phyloP scores from a whole-genome alignment of 139 green algal species.

The Mychonastes homosphaera region DNA sequence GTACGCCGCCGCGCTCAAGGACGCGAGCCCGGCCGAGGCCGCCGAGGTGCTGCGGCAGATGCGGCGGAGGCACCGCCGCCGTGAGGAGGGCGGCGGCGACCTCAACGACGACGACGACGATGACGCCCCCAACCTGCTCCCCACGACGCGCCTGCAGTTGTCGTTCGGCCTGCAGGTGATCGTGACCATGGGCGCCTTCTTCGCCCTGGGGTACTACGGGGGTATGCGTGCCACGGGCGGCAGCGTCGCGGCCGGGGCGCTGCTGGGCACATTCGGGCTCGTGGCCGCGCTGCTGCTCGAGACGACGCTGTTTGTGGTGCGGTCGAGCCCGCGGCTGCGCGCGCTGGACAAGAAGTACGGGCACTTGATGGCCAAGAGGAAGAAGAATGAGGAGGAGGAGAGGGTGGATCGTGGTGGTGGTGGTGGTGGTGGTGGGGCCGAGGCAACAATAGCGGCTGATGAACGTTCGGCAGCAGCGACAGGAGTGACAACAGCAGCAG shows the following conservation, averaged over 20 bases:
- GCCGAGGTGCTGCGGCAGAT: too few relatives aligned
- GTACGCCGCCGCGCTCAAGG: slow-evolving; percentile 38
- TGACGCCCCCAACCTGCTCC: slow-evolving; percentile 30
- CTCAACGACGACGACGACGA: too few relatives aligned
- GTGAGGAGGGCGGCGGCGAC: not conserved
- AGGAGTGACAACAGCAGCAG: too few relatives aligned
- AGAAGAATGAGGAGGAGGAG: not conserved
- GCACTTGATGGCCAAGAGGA: slow-evolving; percentile 14
- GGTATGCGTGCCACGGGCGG: not conserved
- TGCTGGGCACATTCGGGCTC: slow-evolving; percentile 24
- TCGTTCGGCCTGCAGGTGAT: slow-evolving; percentile 65
- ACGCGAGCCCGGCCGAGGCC: slow-evolving; percentile 33
- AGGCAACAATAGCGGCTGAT: too few relatives aligned
- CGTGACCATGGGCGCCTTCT: slow-evolving; percentile 68
- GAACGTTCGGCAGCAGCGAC: too few relatives aligned
- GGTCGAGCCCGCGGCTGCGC: slow-evolving; percentile 38
- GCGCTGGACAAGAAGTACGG: slow-evolving; percentile 24
- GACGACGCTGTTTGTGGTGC: slow-evolving; percentile 51
- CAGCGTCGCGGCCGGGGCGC: not conserved
- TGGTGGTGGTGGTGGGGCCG: too few relatives aligned
- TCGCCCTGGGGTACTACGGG: slow-evolving; percentile 47
- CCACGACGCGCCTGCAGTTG: slow-evolving; percentile 52
- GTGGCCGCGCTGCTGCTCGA: slow-evolving; percentile 49
- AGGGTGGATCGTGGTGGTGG: too few relatives aligned
- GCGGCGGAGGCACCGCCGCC: slow-evolving; percentile 8